Evolutionary conservation across 495 filamentous ascomycete species (phyloP).

Genomic region (Barbatosphaeria neglecta): DNA sequence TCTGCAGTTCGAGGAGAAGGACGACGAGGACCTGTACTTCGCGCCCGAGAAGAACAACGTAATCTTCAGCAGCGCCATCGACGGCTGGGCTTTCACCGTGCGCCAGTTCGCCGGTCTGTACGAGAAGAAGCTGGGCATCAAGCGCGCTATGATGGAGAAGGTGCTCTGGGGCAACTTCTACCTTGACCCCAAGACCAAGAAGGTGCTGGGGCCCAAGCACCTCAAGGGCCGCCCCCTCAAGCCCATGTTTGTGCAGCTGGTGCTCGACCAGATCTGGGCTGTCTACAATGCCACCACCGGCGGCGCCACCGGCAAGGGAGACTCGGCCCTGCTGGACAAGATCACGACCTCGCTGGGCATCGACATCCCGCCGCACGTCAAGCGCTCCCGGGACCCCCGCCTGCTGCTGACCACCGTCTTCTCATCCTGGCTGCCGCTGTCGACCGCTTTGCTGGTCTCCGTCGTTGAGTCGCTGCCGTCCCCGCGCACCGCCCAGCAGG

Average conservation of each 20-base stretch:
- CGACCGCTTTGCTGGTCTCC: constrained; percentile 83
- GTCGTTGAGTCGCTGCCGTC: constrained; percentile 89
- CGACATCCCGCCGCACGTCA: constrained; percentile 67
- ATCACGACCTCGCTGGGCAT: constrained; percentile 87
- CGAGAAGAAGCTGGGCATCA: constrained; percentile 95
- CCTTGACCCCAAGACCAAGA: constrained; percentile 91
- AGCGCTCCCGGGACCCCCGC: constrained; percentile 73
- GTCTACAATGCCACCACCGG: constrained; percentile 87
- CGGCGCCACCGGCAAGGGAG: constrained; percentile 70
- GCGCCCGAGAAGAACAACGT: constrained; percentile 97
- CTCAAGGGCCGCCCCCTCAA: constrained; percentile 83
- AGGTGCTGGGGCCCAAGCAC: constrained; percentile 82
- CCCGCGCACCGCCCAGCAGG: constrained; percentile 71
- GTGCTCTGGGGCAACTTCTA: constrained; percentile 97
- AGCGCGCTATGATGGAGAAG: constrained; percentile 80
- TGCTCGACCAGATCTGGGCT: constrained; percentile 94
- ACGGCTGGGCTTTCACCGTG: constrained; percentile 96
- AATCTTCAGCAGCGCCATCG: constrained; percentile 93
- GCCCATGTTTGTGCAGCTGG: constrained; percentile 95
- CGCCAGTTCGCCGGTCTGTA: constrained; percentile 89
- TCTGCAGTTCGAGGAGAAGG: constrained; percentile 73
- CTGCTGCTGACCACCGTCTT: constrained; percentile 80
- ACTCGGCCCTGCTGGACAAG: constrained; percentile 75
- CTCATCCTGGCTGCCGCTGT: constrained; percentile 81
- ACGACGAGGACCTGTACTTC: constrained; percentile 97